Percentiles rank a stretch among this genome's conserved stretches.
These are phyloP conservation scores for Suillus clintonianus DNA, from an alignment of 768 basidiomycete genomes.

Conservation along the genomic window DNA sequence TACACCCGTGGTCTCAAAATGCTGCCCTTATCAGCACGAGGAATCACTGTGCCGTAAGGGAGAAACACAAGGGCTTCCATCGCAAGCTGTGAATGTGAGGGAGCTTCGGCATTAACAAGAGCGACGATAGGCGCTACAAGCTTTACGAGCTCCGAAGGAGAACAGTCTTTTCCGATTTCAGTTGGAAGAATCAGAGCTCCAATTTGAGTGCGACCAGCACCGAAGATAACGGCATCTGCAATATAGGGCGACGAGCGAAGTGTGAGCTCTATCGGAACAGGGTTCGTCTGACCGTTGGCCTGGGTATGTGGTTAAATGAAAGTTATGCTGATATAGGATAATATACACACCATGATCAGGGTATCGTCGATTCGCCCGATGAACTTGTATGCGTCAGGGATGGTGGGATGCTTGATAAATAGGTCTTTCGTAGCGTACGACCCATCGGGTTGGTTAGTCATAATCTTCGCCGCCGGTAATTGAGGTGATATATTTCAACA, in stretches of 20 bases:
- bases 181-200: conserved; percentile 54
- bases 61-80: conserved; percentile 54
- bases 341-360: conserved; percentile 36
- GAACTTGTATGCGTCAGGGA: conserved; percentile 43
- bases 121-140: conserved; percentile 46
- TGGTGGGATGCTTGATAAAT: conserved; percentile 49
- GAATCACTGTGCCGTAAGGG: conserved; percentile 48
- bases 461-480: conserved; percentile 12
- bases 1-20: conserved; percentile 53
- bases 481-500: conserved; percentile 13
- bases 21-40: conserved; percentile 52
- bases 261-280: conserved; percentile 53
- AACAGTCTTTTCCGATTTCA: conserved; percentile 32
- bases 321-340: not conserved
- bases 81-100: conserved; percentile 52
- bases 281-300: conserved; percentile 53
- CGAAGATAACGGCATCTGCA: conserved; percentile 56
- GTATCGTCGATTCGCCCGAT: conserved; percentile 60
- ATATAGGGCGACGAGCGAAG: conserved; percentile 50
- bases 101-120: conserved; percentile 50
- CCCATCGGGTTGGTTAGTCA: conserved; percentile 49
- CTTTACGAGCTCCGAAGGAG: conserved; percentile 29
- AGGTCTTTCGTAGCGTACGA: conserved; percentile 60
- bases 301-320: conserved; percentile 25
- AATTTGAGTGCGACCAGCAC: conserved; percentile 47